Conservation (phyloP, 306 rosid species). For the Rosa chinensis region DNA sequence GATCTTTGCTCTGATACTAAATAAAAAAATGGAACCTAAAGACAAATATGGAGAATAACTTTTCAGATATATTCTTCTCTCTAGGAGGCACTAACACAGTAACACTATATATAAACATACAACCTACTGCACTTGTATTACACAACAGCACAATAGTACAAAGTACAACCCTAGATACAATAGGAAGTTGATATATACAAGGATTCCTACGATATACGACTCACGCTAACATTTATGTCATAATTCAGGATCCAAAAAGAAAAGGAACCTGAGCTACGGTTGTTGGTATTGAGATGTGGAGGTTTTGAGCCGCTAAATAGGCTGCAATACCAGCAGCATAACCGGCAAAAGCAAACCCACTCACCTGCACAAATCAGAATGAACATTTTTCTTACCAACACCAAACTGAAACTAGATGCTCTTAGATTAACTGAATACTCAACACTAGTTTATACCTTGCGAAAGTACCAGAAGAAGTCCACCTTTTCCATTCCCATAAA, state of each 20-base stretch:
- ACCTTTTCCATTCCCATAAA: constrained; percentile 99
- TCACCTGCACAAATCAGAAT: constrained; percentile 56
- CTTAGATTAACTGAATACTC: background rate
- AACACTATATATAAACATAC: no score
- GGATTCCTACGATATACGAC: no score
- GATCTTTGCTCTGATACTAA: no score
- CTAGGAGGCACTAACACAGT: no score
- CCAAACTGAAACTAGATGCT: constrained; percentile 11
- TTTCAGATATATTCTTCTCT: no score
- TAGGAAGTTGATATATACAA: no score
- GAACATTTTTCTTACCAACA: constrained; percentile 5
- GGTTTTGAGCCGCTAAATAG: constrained; percentile 63
- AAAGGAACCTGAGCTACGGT: constrained; percentile 73
- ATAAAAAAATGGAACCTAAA: no score
- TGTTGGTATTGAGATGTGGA: constrained; percentile 61
- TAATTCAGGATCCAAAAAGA: constrained; percentile 50
- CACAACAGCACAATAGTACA: no score
- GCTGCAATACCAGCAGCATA: constrained; percentile 86
- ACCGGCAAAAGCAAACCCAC: constrained; percentile 91
- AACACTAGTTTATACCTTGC: constrained; percentile 50
- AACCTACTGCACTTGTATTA: no score
- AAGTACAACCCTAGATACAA: no score
- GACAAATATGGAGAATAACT: no score
- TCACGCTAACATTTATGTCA: background rate
- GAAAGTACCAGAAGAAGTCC: constrained; percentile 90